Base-by-base conservation (phyloP, 78 protist genomes). In the Carpediemonas membranifera region DNA sequence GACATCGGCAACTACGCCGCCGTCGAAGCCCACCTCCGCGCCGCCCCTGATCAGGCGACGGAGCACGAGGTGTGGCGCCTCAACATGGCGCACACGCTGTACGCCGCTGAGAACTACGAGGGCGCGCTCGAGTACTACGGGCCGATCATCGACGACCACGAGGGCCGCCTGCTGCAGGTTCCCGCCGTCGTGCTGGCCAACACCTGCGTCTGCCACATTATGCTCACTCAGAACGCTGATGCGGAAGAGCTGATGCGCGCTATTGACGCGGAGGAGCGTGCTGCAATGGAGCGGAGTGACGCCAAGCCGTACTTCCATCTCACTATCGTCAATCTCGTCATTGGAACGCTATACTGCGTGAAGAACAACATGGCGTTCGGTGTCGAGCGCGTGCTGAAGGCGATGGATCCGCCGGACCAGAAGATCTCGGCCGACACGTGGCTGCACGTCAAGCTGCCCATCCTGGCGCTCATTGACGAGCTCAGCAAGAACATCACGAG, bases 291-390 rank as follows among this genome's bases (percentile, higher is more conserved):
- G 25, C 25, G 34, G 47, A 21, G 39, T 31, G 15, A 3, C 62
- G 9, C 21, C 21, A 9, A 13, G 47, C 5, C 21, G 5, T 5
- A 13, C 21, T 41, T 5, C 9, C 21, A 41, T 41, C 21, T 13
- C 47, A 41, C 47, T 41, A 41, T 41, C 47, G 78, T 82, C 47
- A 82, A 86, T 68, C 74, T 86, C 13, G 91, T 86, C 31, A 86
- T 86, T 30, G 91, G 91, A 41, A 86, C 87, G 50, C 81, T 86
- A 25, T 86, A 86, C 66, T 86, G 91, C 60, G 76, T 56, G 37
- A 62, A 79, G 75, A 77, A 82, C 57, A 77, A 76, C 65, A 78
- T 56, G 33, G 84, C 82, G 75, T 82, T 79, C 41, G 91, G 91
- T 30, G 79, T 86, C 35, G 24, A 59, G 9, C 77, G 85, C 25